phyloP scores from a whole-genome alignment of 83 land plant species.

The Thuja plicata region DNA sequence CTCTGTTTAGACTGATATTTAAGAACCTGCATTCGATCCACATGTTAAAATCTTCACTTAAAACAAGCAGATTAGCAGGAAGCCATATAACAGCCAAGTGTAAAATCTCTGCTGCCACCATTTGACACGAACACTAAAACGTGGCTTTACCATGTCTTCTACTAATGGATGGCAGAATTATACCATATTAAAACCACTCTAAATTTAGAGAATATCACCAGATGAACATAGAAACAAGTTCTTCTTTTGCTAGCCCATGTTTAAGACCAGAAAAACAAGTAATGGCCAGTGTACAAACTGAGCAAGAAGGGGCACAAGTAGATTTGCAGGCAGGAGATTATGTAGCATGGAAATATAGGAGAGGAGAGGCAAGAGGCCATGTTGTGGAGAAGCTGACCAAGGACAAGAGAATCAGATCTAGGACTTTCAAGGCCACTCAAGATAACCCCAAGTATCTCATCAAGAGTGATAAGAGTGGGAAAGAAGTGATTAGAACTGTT shows the following conservation, averaged over 20 bases:
- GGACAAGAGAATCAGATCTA: conserved; percentile 19
- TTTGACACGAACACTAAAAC: not conserved
- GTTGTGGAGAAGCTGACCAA: conserved; percentile 39
- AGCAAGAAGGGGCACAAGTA: not conserved
- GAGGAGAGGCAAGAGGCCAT: conserved; percentile 35
- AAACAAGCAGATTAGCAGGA: too few species aligned
- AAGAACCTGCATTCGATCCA: too few species aligned
- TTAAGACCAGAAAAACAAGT: not conserved
- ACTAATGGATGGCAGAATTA: not conserved
- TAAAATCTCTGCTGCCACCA: not conserved
- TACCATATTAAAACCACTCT: not conserved
- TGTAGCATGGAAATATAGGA: conserved; percentile 35
- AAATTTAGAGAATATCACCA: not conserved
- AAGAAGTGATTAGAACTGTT: conserved; percentile 20
- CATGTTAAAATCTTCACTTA: too few species aligned
- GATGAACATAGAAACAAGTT: not conserved
- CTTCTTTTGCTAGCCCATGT: not conserved
- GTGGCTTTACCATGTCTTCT: not conserved
- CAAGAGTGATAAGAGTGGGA: conserved; percentile 40
- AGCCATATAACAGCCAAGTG: not conserved
- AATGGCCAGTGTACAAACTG: conserved; percentile 9
- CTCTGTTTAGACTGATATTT: too few species aligned
- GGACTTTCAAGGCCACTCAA: conserved; percentile 33
- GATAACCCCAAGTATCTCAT: conserved; percentile 40
- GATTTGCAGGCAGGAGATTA: conserved; percentile 30